Evolutionary conservation across 1,284 basidiomycete genomes (phyloP), one percentile per base, ranked within the genome.

Genomic region (Puccinia horiana): DNA sequence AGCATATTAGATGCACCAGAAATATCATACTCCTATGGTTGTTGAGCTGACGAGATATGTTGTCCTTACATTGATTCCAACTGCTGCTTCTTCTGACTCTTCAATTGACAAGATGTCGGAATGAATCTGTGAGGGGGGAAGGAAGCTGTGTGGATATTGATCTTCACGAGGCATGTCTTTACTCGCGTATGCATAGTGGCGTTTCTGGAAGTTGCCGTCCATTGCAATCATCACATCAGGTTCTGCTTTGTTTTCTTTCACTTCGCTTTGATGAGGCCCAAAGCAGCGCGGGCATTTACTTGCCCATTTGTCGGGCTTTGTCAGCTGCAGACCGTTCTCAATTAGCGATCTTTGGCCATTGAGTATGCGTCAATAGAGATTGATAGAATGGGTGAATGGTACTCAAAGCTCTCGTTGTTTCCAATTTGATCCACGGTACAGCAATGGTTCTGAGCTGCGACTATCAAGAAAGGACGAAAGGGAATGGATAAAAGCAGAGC

Each of bases 251-350:
- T 23, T 49, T n/a, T 3, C 47, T 40, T 74, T 42, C 11, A 11
- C 9, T 32, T 74, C 44, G 5, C 20, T 35, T 23, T 3, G 11
- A 18, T 29, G 18, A 52, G 70, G 70, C 11, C 37, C 70, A 73
- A 73, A 73, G 49, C 70, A 73, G 20, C 37, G 70, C 6, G 70
- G 52, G 54, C 52, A 76, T 29, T 76, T 76, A 29, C 40, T 44
- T 40, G 56, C 75, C 75, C 75, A 76, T 32, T 44, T 76, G 2
- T 76, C 20, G 23, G 40, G 2, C 1, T 40, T 58, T 8, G 74
- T 58, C 18, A 37, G 58, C 63, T 56, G 56, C n/a, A 76, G 23
- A 20, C 75, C 75, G 18, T 61, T 8, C 14, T 18, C 20, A 29
- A 44, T 26, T 8, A 65, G 40, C 20, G 35, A 4, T 35, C 20